A percentile compares a stretch with the other conserved stretches of the same genome.
Evolutionary conservation across 148 eudicot species (phyloP).

Genomic region (Limonium bicolor): DNA sequence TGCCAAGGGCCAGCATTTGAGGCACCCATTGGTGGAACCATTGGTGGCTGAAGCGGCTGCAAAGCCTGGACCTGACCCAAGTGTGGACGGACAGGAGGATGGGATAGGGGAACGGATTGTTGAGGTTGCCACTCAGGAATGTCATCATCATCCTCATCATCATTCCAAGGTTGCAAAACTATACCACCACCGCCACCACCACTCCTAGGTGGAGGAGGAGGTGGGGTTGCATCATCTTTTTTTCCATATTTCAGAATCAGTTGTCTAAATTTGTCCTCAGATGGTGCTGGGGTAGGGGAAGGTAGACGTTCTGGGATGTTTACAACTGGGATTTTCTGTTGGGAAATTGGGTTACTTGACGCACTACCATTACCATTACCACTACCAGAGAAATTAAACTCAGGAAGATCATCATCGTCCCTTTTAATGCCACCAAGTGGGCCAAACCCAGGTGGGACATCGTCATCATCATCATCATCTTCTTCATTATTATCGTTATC

Average conservation of each 20-base stretch:
- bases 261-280: constrained; percentile 62
- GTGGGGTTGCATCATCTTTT: constrained; percentile 10
- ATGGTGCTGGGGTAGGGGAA: constrained; percentile 12
- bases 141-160: constrained; percentile 87
- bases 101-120: no score
- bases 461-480: constrained; percentile 51
- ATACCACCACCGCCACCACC: constrained; percentile 13
- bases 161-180: constrained; percentile 42
- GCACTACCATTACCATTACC: constrained; percentile 22
- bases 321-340: constrained; percentile 4
- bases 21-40: constrained; percentile 11
- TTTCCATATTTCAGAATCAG: constrained; percentile 77
- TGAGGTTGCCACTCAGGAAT: constrained; percentile 96
- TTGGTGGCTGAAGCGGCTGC: neutral
- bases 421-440: constrained; percentile 26
- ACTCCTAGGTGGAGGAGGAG: no score
- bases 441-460: constrained; percentile 87
- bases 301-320: constrained; percentile 4
- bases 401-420: constrained; percentile 92
- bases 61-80: constrained; percentile 4
- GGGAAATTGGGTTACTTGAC: constrained; percentile 4
- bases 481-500: constrained; percentile 2
- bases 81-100: constrained; percentile 4
- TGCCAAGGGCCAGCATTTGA: no score
- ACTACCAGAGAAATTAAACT: constrained; percentile 56